Conservation (phyloP, 495 filamentous ascomycete species). For the Physcia stellaris region DNA sequence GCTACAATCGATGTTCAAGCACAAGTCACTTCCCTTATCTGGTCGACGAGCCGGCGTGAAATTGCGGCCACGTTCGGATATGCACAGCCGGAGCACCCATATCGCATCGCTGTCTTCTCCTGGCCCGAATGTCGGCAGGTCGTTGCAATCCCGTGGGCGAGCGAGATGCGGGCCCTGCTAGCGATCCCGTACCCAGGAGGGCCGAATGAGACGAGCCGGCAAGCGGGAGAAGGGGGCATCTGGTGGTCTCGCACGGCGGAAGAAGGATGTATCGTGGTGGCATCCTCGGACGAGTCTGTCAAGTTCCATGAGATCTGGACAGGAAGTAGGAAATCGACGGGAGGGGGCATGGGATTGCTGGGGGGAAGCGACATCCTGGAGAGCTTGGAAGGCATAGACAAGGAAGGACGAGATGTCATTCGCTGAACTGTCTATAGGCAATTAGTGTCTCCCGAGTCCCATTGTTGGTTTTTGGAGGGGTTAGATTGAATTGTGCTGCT, state of each 20-base stretch:
- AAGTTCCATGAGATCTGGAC: slow-evolving; percentile 95
- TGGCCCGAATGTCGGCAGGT: slow-evolving; percentile 91
- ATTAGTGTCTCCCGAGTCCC: too few relatives aligned
- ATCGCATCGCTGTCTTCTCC: slow-evolving; percentile 83
- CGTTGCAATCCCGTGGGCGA: slow-evolving; percentile 77
- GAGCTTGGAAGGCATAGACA: slow-evolving; percentile 70
- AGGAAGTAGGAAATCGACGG: slow-evolving; percentile 41
- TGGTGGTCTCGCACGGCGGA: slow-evolving; percentile 48
- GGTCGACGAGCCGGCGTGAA: slow-evolving; percentile 74
- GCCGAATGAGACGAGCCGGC: slow-evolving; percentile 15
- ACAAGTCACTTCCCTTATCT: slow-evolving; percentile 86
- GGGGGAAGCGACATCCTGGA: slow-evolving; percentile 86
- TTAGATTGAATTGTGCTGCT: too few relatives aligned
- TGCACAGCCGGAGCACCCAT: slow-evolving; percentile 83
- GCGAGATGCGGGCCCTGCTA: slow-evolving; percentile 47
- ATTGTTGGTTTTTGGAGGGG: too few relatives aligned
- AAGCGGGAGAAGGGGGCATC: slow-evolving; percentile 16
- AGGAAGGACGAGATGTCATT: slow-evolving; percentile 39
- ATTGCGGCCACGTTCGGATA: slow-evolving; percentile 92
- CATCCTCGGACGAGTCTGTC: slow-evolving; percentile 84
- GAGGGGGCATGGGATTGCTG: slow-evolving; percentile 49
- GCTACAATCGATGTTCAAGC: slow-evolving; percentile 87
- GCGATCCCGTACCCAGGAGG: slow-evolving; percentile 35
- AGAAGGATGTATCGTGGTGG: slow-evolving; percentile 89
- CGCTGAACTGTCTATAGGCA: too few relatives aligned